Conservation (phyloP, 1,284 basidiomycete species). For the Porogramme epimiltina region DNA sequence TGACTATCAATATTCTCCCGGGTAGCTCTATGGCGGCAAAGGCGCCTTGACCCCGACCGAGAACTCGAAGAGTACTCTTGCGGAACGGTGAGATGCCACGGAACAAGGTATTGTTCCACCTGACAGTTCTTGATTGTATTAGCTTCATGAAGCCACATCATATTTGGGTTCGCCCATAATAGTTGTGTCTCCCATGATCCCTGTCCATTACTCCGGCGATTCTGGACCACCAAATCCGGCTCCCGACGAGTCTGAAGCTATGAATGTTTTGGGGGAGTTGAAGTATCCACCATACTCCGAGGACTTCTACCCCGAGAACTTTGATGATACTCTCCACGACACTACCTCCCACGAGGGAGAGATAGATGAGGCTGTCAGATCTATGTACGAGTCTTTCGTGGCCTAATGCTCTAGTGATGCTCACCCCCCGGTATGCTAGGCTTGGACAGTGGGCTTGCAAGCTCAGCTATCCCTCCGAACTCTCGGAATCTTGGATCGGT, state of each 20-base stretch:
- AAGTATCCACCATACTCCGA: constrained; percentile 7
- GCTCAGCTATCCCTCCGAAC: neutral
- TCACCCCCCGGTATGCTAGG: neutral
- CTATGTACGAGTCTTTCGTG: constrained; percentile 3
- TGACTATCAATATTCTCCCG: neutral
- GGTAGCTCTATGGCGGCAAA: constrained; percentile 26
- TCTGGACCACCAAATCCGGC: neutral
- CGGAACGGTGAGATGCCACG: constrained; percentile 19
- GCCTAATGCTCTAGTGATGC: no score
- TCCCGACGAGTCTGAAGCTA: neutral
- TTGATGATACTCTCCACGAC: constrained; percentile 6
- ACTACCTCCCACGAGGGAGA: neutral
- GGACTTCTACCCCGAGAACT: constrained; percentile 11
- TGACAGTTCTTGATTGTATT: no score
- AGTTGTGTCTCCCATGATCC: neutral
- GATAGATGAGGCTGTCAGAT: constrained; percentile 2
- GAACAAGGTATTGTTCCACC: no score
- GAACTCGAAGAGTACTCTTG: constrained; percentile 23
- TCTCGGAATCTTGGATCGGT: no score
- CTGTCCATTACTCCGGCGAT: neutral
- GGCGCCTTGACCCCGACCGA: constrained; percentile 17
- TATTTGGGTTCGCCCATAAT: neutral
- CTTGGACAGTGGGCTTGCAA: constrained; percentile 7
- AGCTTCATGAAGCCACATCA: no score
- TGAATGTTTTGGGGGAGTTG: constrained; percentile 8